Percentiles rank a stretch among this genome's conserved stretches.
These are phyloP conservation scores for Globisporangium perplexum DNA, from an alignment of 352 stramenopile species.

Conservation along the genomic window DNA sequence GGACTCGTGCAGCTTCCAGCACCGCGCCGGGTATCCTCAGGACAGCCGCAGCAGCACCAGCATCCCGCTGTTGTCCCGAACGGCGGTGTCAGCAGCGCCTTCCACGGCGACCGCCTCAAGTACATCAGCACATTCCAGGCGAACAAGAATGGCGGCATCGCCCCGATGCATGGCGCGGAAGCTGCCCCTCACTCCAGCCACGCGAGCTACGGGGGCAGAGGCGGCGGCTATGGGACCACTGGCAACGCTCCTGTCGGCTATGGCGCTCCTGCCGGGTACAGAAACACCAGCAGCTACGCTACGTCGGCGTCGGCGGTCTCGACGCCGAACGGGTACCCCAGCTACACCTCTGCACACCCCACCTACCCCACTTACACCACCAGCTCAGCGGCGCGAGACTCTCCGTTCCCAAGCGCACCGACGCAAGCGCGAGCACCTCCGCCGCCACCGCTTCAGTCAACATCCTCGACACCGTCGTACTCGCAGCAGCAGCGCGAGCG, in stretches of 20 bases:
- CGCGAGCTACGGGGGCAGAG: background rate
- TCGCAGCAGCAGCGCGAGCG: constrained; percentile 17
- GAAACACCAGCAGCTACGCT: too few relatives aligned
- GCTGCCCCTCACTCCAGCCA: background rate
- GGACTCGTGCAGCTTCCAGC: constrained; percentile 32
- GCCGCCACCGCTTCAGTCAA: too few relatives aligned
- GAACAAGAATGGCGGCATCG: constrained; percentile 17
- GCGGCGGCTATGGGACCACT: background rate
- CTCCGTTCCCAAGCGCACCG: background rate
- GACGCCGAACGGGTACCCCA: background rate
- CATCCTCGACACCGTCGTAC: background rate
- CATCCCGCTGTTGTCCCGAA: background rate
- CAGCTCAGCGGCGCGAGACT: background rate
- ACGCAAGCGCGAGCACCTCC: too few relatives aligned
- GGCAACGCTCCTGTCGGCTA: background rate
- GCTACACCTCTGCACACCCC: background rate
- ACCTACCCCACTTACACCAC: too few relatives aligned
- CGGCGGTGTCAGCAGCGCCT: constrained; percentile 16
- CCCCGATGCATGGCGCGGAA: background rate
- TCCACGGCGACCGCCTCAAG: constrained; percentile 55
- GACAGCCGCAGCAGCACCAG: constrained; percentile 12
- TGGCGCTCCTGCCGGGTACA: too few relatives aligned
- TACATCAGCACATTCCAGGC: constrained; percentile 55
- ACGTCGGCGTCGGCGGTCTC: background rate
- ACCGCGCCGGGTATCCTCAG: constrained; percentile 1